Base-by-base conservation (phyloP, 495 filamentous ascomycete genomes). In the Aspergillus kassunensis region DNA sequence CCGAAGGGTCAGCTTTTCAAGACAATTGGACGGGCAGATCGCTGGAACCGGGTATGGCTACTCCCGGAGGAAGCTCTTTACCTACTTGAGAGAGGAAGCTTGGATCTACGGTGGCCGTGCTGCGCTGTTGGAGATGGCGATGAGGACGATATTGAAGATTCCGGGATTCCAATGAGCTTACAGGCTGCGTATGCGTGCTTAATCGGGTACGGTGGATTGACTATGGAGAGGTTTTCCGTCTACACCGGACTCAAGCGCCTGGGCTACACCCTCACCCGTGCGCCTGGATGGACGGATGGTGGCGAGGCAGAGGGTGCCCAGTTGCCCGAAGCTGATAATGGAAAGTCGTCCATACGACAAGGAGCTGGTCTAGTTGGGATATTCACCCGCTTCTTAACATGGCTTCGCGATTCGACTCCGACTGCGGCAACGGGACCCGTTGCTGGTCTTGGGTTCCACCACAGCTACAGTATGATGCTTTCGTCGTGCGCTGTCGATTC, bases 61-160 rank as follows among this genome's bases (percentile, higher is more conserved):
- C 64, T 95, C n/a, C 91, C 91, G 0, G 95, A 98, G 64, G 93
- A 98, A 62, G 87, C 89, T 6, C 69, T 98, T 42, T 97, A 89
- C 64, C 60, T 96, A 37, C 73, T 97, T 15, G 93, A 98, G 69
- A 70, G 92, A 55, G 93, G 92, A 0, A 87, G 77, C 54, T 51
- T 98, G 57, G 89, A 97, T 69, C 72, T 96, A 20, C 80, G 89
- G 73, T 98, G 88, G 87, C 88, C 87, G 25, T 59, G 35, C 10
- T 59, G 62, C n/a, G 57, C 62, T 15, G 65, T 56, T 0, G 65
- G 62, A 33, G 49, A 24, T 24, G 65, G 59, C 0, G 65, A 69
- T 12, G 69, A 55, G 44, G 64, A 64, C 18, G 54, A 53, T 9
- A 47, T 56, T 13, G 57, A 75, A 48, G 78, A 85, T n/a, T 61